Percentiles rank a stretch among this genome's conserved stretches.
These are phyloP conservation scores for Acaromyces ingoldii DNA, from an alignment of 1,284 basidiomycete species.

Conservation along the genomic window DNA sequence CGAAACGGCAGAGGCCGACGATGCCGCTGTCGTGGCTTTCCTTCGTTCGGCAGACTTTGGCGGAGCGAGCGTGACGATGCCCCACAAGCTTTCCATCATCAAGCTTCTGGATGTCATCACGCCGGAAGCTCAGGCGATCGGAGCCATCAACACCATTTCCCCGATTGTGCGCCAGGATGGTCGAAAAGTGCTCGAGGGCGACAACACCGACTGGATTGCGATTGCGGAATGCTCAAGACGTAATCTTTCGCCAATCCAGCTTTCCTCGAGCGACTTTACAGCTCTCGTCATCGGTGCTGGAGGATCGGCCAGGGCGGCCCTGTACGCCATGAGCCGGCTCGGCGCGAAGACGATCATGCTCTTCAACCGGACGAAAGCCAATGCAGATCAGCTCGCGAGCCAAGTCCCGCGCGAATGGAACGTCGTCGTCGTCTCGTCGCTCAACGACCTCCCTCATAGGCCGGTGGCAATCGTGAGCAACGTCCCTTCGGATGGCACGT, in stretches of 20 bases:
- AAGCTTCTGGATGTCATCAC: conserved; percentile 36
- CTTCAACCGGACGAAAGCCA: conserved; percentile 46
- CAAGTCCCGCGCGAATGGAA: conserved; percentile 40
- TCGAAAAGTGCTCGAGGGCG: conserved; percentile 27
- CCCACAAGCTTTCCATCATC: conserved; percentile 44
- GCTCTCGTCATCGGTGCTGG: conserved; percentile 49
- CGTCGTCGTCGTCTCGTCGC: conserved; percentile 27
- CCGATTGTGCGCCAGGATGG: conserved; percentile 17
- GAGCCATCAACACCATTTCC: conserved; percentile 49
- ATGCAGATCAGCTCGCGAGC: conserved; percentile 30
- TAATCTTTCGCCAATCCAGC: conserved; percentile 21
- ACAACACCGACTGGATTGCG: conserved; percentile 50
- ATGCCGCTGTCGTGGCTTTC: conserved; percentile 63
- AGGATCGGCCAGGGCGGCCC: conserved; percentile 44
- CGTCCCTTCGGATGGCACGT: conserved; percentile 40
- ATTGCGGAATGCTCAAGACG: conserved; percentile 27
- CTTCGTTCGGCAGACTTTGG: conserved; percentile 73
- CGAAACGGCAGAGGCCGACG: conserved; percentile 65
- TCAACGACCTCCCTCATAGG: conserved; percentile 19
- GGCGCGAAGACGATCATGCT: conserved; percentile 39
- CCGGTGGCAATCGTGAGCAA: conserved; percentile 41
- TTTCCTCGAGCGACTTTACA: conserved; percentile 18
- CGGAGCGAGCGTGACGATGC: conserved; percentile 80
- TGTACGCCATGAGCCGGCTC: conserved; percentile 44
- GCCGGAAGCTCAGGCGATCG: conserved; percentile 41